Evolutionary conservation across 164 flowering plant genomes (phyloP).

Genomic region (Echeveria elegans): DNA sequence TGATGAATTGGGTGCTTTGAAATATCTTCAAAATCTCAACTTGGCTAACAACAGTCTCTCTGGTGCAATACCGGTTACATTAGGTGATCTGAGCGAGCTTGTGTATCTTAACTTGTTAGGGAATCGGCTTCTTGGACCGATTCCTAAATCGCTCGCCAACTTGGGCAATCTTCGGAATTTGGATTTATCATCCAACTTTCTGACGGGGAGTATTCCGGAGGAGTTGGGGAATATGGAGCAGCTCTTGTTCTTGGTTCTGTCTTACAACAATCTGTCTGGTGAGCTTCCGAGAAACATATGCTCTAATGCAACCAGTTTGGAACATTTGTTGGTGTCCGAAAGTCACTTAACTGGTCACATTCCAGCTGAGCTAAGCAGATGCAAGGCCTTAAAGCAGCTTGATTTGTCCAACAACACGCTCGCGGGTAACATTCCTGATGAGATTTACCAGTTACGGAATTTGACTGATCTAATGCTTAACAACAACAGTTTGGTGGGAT

Average conservation of each 20-base stretch:
- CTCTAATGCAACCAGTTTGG: constrained; percentile 47
- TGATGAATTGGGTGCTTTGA: constrained; percentile 40
- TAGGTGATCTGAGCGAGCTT: constrained; percentile 56
- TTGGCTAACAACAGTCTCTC: constrained; percentile 68
- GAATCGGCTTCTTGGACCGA: constrained; percentile 55
- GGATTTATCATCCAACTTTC: constrained; percentile 68
- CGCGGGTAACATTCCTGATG: constrained; percentile 56
- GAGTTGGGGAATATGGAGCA: constrained; percentile 48
- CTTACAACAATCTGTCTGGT: constrained; percentile 64
- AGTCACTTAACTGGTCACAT: constrained; percentile 49
- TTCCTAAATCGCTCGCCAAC: constrained; percentile 49
- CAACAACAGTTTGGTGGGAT: constrained; percentile 72
- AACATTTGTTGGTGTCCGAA: constrained; percentile 45
- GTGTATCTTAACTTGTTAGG: constrained; percentile 62
- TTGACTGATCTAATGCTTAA: constrained; percentile 64
- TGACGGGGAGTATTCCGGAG: constrained; percentile 54
- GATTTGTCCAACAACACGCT: constrained; percentile 71
- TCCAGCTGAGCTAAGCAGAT: constrained; percentile 41
- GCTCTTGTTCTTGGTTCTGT: constrained; percentile 51
- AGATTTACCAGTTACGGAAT: constrained; percentile 36
- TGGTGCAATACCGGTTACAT: constrained; percentile 49
- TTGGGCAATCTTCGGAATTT: constrained; percentile 57
- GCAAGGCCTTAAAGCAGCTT: constrained; percentile 47
- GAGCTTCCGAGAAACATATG: constrained; percentile 45
- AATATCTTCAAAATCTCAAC: constrained; percentile 48